Evolutionary conservation across 331 rosid genomes (phyloP).

Genomic region (Telfairia occidentalis): DNA sequence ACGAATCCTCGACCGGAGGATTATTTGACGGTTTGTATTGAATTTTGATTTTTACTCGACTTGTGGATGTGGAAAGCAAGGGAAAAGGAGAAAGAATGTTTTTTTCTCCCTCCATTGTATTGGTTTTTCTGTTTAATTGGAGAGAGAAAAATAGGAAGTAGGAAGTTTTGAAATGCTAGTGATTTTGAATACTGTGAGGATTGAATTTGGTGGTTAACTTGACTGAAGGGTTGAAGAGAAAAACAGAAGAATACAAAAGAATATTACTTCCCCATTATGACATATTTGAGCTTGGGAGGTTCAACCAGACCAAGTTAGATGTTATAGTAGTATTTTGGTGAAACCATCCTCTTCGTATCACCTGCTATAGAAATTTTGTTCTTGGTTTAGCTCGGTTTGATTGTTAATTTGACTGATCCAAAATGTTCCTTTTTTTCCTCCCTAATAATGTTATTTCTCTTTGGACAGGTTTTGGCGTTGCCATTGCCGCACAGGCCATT

Average conservation of each 20-base stretch:
- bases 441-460: not conserved
- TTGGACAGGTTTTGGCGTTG: constrained; percentile 82
- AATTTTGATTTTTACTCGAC: constrained; percentile 4
- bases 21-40: constrained; percentile 68
- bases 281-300: not conserved
- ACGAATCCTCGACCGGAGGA: constrained; percentile 88
- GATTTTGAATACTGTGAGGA: not conserved
- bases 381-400: not conserved
- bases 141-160: not conserved
- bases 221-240: not conserved
- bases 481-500: constrained; percentile 95
- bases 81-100: not conserved
- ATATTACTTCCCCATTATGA: not conserved
- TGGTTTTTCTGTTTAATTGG: not conserved
- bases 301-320: not conserved
- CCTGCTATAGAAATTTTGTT: not conserved
- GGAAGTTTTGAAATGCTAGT: not conserved
- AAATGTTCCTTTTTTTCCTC: not conserved
- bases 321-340: not conserved
- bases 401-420: not conserved
- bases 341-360: not conserved
- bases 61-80: not conserved
- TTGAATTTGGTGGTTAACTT: not conserved
- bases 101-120: not conserved
- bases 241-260: not conserved